These are phyloP conservation scores for Coffea canephora DNA, from an alignment of 257 asterid genomes.

Conservation along the genomic window DNA sequence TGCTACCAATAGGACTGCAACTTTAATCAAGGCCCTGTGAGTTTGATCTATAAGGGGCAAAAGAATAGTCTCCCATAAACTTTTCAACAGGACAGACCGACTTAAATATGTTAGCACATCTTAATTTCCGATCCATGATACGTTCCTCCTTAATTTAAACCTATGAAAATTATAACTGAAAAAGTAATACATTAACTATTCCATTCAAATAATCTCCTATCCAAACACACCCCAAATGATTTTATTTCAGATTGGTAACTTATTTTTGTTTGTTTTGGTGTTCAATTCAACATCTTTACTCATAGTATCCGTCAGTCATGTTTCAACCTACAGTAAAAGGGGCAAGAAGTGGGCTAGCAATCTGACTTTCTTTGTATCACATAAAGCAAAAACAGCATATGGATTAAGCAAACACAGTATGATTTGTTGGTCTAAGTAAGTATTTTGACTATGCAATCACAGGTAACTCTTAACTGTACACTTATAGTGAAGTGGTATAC, in stretches of 20 bases:
- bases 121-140: neutral
- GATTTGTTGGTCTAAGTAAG: neutral
- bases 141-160: neutral
- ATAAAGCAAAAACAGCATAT: no score
- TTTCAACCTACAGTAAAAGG: neutral
- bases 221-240: no score
- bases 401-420: no score
- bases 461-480: no score
- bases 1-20: neutral
- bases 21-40: neutral
- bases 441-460: no score
- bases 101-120: neutral
- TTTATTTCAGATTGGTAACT: no score
- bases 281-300: neutral
- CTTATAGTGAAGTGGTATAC: no score
- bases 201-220: no score
- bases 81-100: neutral
- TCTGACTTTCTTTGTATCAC: no score
- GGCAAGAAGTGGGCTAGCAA: neutral
- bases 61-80: neutral
- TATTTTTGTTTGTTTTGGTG: neutral
- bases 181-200: no score
- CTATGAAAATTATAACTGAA: no score
- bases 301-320: neutral
- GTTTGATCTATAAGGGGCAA: neutral